A percentile compares a stretch with the other conserved stretches of the same genome.
Conservation (phyloP, 2,329 filamentous ascomycete genomes). For the Cercospora brassicicola region DNA sequence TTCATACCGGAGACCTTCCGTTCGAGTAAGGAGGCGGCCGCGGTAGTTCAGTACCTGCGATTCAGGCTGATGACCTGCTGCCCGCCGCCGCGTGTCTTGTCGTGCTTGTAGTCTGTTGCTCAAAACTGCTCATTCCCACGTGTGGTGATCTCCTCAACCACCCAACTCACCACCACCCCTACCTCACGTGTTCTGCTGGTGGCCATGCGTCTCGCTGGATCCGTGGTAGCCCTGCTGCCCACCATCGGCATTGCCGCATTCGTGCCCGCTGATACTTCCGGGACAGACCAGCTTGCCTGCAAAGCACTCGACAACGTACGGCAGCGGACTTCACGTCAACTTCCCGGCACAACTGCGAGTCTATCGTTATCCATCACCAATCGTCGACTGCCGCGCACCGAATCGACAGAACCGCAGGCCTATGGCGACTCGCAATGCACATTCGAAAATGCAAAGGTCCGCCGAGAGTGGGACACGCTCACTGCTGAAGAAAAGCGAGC, state of each 20-base stretch:
- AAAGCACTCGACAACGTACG: constrained; percentile 34
- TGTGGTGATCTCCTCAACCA: not conserved
- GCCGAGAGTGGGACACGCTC: constrained; percentile 46
- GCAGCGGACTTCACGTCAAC: not conserved
- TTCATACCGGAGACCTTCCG: not conserved
- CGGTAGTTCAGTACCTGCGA: not conserved
- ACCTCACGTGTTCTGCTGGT: not conserved
- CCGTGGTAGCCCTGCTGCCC: constrained; percentile 14
- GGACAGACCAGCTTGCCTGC: constrained; percentile 29
- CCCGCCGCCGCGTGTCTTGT: not conserved
- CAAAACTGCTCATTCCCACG: constrained; percentile 5
- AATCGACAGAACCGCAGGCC: not conserved
- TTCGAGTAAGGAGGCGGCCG: not conserved
- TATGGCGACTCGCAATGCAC: constrained; percentile 9
- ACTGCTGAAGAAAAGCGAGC: constrained; percentile 29
- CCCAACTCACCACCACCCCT: not conserved
- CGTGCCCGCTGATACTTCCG: constrained; percentile 30
- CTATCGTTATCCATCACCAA: not conserved
- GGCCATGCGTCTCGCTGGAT: constrained; percentile 20
- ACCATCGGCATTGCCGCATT: constrained; percentile 19
- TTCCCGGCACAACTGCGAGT: not conserved
- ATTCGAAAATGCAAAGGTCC: constrained; percentile 42
- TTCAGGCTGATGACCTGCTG: not conserved
- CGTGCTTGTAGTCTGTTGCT: not conserved
- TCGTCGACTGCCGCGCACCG: not conserved